These are phyloP conservation scores for Solanum hybrid DNA, from an alignment of 305 asterid species.

Conservation along the genomic window DNA sequence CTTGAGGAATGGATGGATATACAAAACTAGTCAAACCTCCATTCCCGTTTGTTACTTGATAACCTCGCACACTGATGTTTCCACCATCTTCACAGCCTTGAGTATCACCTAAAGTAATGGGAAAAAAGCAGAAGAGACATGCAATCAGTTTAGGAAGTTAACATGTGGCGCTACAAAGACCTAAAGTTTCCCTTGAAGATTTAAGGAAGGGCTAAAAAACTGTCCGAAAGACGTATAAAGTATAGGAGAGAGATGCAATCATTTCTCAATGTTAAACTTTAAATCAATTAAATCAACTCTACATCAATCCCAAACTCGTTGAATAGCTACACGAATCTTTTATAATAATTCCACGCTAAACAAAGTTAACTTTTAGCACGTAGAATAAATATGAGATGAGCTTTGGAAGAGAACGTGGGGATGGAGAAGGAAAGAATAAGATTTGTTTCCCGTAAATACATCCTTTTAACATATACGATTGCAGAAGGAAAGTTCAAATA, in stretches of 20 bases:
- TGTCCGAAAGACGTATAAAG: neutral
- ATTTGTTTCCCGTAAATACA: neutral
- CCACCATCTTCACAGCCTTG: conserved; percentile 43
- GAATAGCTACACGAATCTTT: neutral
- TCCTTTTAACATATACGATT: neutral
- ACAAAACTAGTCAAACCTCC: conserved; percentile 36
- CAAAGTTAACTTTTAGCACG: neutral
- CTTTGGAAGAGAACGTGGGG: neutral
- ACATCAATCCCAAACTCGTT: neutral
- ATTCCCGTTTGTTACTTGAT: conserved; percentile 36
- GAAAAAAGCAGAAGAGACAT: conserved; percentile 5
- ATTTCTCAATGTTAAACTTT: neutral
- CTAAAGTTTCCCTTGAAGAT: neutral
- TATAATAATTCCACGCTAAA: neutral
- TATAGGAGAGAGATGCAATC: neutral
- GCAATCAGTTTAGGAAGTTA: conserved; percentile 5
- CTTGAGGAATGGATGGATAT: conserved; percentile 47
- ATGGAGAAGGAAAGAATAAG: neutral
- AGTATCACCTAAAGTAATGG: conserved; percentile 15
- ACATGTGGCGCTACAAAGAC: neutral
- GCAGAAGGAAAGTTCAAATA: neutral
- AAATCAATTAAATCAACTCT: neutral
- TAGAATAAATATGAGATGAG: neutral
- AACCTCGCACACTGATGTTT: conserved; percentile 41
- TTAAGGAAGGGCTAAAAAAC: neutral